A percentile compares a stretch with the other conserved stretches of the same genome.
Conservation (phyloP, 2,329 filamentous ascomycete genomes). For the Aspergillus transmontanensis region DNA sequence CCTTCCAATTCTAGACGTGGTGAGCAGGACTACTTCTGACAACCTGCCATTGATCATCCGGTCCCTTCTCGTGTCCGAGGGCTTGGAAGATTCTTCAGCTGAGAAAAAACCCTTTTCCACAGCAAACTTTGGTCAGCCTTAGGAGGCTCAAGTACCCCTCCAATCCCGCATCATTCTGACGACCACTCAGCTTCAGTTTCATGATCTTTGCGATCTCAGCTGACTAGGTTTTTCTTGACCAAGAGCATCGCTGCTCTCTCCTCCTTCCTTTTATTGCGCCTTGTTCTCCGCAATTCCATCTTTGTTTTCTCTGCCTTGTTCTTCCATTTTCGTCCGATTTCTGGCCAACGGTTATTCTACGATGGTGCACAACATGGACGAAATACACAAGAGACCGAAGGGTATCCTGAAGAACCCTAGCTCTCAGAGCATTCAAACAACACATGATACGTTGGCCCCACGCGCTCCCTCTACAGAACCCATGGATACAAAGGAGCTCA, state of each 20-base stretch:
- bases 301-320: neutral
- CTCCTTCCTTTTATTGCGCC: neutral
- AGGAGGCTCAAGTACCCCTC: conserved; percentile 14
- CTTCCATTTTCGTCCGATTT: conserved; percentile 3
- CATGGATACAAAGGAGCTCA: conserved; percentile 77
- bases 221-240: conserved; percentile 2
- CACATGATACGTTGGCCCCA: conserved; percentile 45
- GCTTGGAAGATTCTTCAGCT: neutral
- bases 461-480: conserved; percentile 46
- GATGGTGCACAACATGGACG: conserved; percentile 36
- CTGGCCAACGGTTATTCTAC: conserved; percentile 6
- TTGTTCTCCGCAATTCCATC: neutral
- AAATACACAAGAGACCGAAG: conserved; percentile 43
- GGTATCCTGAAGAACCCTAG: conserved; percentile 84
- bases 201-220: conserved; percentile 8
- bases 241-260: neutral
- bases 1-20: neutral
- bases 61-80: neutral
- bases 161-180: conserved; percentile 2
- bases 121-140: conserved; percentile 8
- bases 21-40: neutral
- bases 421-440: conserved; percentile 54
- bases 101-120: neutral
- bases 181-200: conserved; percentile 11
- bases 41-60: neutral